These are phyloP conservation scores for Licmophora abbreviata DNA, from an alignment of 108 stramenopile genomes.

Conservation along the genomic window DNA sequence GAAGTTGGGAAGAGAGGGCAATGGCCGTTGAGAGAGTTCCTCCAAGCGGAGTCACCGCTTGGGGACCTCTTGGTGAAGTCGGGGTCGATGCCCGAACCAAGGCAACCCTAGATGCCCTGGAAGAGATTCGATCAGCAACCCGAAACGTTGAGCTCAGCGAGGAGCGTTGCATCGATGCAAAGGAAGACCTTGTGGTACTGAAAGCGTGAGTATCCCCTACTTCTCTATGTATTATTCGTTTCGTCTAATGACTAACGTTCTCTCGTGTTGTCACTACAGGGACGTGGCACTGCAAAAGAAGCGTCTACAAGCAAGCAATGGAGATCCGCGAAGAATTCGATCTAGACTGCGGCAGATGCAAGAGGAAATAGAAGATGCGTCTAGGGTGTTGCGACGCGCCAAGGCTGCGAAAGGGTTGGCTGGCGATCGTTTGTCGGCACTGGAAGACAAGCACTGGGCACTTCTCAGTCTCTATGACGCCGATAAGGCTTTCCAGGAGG, in stretches of 20 bases:
- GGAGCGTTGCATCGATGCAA: conserved; percentile 39
- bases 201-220: conserved; percentile 34
- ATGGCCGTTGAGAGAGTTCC: conserved; percentile 71
- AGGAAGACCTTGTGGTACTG: conserved; percentile 56
- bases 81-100: conserved; percentile 51
- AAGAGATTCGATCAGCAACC: conserved; percentile 51
- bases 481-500: conserved; percentile 26
- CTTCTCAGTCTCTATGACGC: conserved; percentile 67
- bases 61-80: conserved; percentile 69
- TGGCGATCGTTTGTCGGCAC: conserved; percentile 25
- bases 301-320: conserved; percentile 15
- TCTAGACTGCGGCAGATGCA: conserved; percentile 46
- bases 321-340: conserved; percentile 11
- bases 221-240: not conserved
- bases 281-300: conserved; percentile 31
- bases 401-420: conserved; percentile 46
- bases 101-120: conserved; percentile 60
- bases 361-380: conserved; percentile 59
- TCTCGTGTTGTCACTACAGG: conserved; percentile 15
- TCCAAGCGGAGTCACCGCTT: conserved; percentile 46
- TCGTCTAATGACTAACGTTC: not conserved
- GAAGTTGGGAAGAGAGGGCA: conserved; percentile 66
- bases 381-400: conserved; percentile 47
- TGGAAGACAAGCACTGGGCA: conserved; percentile 71
- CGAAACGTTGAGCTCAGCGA: conserved; percentile 37